These are phyloP conservation scores for Aspergillus egyptiacus DNA, from an alignment of 495 filamentous ascomycete genomes.

Conservation along the genomic window DNA sequence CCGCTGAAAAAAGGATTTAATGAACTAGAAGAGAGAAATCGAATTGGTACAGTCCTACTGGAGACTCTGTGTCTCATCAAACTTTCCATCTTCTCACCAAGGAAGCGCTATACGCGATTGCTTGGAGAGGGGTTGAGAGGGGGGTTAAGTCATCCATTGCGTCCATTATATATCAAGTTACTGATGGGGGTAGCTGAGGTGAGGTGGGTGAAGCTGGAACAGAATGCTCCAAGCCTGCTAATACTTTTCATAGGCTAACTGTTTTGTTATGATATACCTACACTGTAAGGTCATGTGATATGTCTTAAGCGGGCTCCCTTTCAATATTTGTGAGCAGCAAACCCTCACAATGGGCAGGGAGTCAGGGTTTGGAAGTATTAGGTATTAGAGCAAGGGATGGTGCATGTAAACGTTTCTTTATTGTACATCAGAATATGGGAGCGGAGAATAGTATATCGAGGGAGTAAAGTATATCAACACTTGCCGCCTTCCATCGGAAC, in stretches of 20 bases:
- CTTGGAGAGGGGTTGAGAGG: conserved; percentile 35
- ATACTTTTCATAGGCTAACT: no score
- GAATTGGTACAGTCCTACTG: conserved; percentile 15
- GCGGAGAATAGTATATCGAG: conserved; percentile 17
- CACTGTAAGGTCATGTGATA: no score
- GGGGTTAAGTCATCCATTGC: neutral
- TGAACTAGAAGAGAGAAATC: conserved; percentile 14
- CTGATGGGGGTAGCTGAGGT: no score
- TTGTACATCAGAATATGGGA: conserved; percentile 17
- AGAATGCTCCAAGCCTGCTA: no score
- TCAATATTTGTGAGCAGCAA: no score
- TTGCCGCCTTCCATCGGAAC: neutral
- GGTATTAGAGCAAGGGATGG: conserved; percentile 6
- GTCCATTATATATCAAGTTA: neutral
- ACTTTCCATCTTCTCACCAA: conserved; percentile 37
- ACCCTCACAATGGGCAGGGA: no score
- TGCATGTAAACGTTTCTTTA: conserved; percentile 5
- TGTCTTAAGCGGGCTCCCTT: no score
- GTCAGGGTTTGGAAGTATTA: no score
- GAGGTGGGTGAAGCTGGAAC: no score
- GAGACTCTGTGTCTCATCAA: conserved; percentile 8
- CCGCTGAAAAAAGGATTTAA: neutral
- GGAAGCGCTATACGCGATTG: conserved; percentile 36
- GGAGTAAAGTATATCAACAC: conserved; percentile 3
- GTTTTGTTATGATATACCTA: no score